These are phyloP conservation scores for Mycena crocata DNA, from an alignment of 768 basidiomycete genomes.

Conservation along the genomic window DNA sequence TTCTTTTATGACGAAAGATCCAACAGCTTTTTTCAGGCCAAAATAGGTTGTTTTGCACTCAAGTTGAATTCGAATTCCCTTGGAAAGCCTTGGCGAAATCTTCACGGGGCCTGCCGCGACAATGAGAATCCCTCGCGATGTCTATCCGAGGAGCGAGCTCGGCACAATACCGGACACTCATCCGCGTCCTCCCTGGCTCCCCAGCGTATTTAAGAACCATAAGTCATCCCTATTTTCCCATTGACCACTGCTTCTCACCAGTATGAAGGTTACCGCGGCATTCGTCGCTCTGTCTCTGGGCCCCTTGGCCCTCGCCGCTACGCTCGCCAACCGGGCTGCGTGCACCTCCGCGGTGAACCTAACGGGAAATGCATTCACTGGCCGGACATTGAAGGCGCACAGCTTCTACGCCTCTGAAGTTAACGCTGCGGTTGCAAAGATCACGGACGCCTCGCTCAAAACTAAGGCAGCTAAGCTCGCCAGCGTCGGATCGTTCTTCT, in stretches of 20 bases:
- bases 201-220: conserved; percentile 7
- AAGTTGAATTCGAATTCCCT: too few relatives aligned
- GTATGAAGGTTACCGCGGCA: conserved; percentile 12
- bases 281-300: conserved; percentile 14
- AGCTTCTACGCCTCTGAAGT: conserved; percentile 32
- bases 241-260: conserved; percentile 11
- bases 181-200: background rate
- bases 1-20: too few relatives aligned
- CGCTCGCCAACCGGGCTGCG: conserved; percentile 9
- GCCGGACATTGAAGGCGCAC: conserved; percentile 14
- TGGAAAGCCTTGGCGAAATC: too few relatives aligned
- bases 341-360: conserved; percentile 11
- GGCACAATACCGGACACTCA: conserved; percentile 12
- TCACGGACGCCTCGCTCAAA: conserved; percentile 46
- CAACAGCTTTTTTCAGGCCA: too few relatives aligned
- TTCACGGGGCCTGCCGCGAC: too few relatives aligned
- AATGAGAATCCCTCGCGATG: too few relatives aligned
- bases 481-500: conserved; percentile 54
- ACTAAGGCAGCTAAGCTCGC: conserved; percentile 51
- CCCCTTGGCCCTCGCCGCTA: conserved; percentile 11
- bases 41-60: too few relatives aligned
- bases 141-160: conserved; percentile 9
- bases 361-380: conserved; percentile 16
- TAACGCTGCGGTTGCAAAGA: conserved; percentile 44
- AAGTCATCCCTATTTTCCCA: background rate